Base-by-base conservation (phyloP, 352 stramenopile species). In the Globisporangium ultimum region DNA sequence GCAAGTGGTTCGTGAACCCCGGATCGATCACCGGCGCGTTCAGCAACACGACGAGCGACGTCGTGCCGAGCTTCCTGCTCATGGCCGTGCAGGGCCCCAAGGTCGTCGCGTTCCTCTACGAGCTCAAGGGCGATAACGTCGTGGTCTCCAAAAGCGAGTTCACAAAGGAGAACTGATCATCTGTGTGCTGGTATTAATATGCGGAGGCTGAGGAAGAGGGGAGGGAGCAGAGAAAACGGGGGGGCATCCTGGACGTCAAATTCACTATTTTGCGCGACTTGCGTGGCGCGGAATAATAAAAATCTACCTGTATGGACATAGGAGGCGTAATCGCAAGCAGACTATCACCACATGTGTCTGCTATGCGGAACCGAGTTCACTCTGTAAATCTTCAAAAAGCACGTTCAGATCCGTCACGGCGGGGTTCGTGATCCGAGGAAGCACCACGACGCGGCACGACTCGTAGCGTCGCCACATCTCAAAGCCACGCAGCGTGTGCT, bases 1-100 rank as follows among this genome's bases (percentile, higher is more conserved):
- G 95, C 61, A 96, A 95, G 49, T 98, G 92, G 85, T 98, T 98
- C 60, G 91, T 99, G 50, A 99, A 99, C 71, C 97, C 97, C 36
- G 92, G 95, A 24, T 98, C 91, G 17, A 99, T 99, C 66, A 99
- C 96, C 0, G 97, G 97, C 43, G 96, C 97, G 1, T 98, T 97
- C 71, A 96, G 84, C 24, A 85, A 87, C 45, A 71, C 84, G 20
- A 65, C 76, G 1, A 84, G 70, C 60, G 74, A 94, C 40, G 78
- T 97, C 12, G 84, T 82, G 36, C 97, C 97, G 20, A 99, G 95
- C 47, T 99, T 99, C 63, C 97, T 99, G 68, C 85, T 99, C 55
- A 91, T 99, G 71, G 97, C 96, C n/a, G 85, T 99, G 50, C 96
- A 99, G 66, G 96, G 93, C 1, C 64, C 61, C 41, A 99, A 99